These are phyloP conservation scores for Nothopassalora personata DNA, from an alignment of 2,329 filamentous ascomycete species.

Conservation along the genomic window DNA sequence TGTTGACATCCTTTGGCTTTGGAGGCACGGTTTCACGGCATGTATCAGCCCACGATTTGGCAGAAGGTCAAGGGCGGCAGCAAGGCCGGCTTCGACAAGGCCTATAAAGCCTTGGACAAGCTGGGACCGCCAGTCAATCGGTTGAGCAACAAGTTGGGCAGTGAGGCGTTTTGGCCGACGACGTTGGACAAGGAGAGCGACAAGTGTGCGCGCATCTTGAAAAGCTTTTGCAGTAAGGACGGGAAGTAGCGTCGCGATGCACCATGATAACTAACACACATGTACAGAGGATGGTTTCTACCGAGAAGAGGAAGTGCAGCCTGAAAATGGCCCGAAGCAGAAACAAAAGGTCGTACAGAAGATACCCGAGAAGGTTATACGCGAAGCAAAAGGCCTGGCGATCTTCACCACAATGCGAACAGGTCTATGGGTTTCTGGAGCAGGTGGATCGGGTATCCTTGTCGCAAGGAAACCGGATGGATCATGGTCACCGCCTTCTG, in stretches of 20 bases:
- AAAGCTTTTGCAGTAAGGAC: constrained; percentile 80
- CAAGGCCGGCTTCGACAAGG: constrained; percentile 69
- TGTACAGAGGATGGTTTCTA: constrained; percentile 62
- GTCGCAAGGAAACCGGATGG: constrained; percentile 80
- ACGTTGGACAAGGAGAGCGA: constrained; percentile 84
- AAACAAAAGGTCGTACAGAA: constrained; percentile 68
- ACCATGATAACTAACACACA: background rate
- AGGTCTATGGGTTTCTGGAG: constrained; percentile 84
- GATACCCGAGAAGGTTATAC: constrained; percentile 77
- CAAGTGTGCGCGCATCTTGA: constrained; percentile 82
- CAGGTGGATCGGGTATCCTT: constrained; percentile 81
- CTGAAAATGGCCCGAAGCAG: constrained; percentile 48
- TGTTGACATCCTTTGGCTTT: background rate
- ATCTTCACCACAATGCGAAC: constrained; percentile 96
- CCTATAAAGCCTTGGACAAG: constrained; percentile 63
- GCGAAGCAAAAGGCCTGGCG: constrained; percentile 82
- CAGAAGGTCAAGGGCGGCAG: constrained; percentile 49
- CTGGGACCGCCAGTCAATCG: constrained; percentile 67
- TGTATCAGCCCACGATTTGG: constrained; percentile 41
- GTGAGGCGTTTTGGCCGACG: constrained; percentile 79
- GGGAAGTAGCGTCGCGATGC: background rate
- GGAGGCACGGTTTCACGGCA: background rate
- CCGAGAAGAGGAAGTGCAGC: constrained; percentile 47
- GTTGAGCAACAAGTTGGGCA: constrained; percentile 73
- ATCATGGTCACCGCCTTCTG: constrained; percentile 85